A percentile compares a stretch with the other conserved stretches of the same genome.
Conservation (phyloP, 192 early-diverging fungal genomes). For the Coemansia sp. region DNA sequence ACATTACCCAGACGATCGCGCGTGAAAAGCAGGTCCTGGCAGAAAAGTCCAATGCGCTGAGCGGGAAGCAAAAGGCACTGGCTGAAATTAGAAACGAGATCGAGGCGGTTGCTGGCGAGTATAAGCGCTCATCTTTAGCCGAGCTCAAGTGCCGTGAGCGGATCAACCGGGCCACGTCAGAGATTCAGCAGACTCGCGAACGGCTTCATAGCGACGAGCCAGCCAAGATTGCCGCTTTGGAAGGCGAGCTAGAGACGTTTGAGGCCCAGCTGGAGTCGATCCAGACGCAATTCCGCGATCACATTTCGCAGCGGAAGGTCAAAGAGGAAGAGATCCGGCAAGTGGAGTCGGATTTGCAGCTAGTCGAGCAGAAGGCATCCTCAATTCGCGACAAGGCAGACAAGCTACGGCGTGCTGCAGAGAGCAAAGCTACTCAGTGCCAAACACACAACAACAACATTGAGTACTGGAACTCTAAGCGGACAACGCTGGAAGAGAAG, state of each 20-base stretch:
- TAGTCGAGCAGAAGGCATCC: constrained; percentile 38
- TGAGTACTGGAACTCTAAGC: constrained; percentile 58
- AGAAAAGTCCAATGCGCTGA: constrained; percentile 7
- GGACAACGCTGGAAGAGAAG: constrained; percentile 30
- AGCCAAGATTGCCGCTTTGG: constrained; percentile 59
- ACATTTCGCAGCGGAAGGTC: constrained; percentile 47
- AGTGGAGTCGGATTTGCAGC: constrained; percentile 14
- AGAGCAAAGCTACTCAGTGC: constrained; percentile 25
- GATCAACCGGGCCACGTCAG: constrained; percentile 30
- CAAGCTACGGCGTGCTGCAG: constrained; percentile 30
- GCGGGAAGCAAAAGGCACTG: constrained; percentile 17
- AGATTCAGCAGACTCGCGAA: constrained; percentile 54
- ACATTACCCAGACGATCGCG: constrained; percentile 47
- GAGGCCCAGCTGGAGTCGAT: constrained; percentile 57
- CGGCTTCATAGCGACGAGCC: constrained; percentile 61
- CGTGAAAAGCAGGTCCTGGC: constrained; percentile 29
- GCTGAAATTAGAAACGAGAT: constrained; percentile 32
- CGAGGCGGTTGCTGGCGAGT: constrained; percentile 32
- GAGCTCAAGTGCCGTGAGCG: constrained; percentile 42
- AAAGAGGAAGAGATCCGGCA: constrained; percentile 42
- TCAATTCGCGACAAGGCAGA: constrained; percentile 27
- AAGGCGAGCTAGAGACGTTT: constrained; percentile 54
- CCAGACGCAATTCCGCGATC: constrained; percentile 59
- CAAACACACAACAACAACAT: constrained; percentile 46
- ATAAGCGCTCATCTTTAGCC: constrained; percentile 18